Percentiles rank a stretch among this genome's conserved stretches.
Conservation (phyloP, 225 moss, liverwort and hornwort genomes). For the Climacium dendroides region DNA sequence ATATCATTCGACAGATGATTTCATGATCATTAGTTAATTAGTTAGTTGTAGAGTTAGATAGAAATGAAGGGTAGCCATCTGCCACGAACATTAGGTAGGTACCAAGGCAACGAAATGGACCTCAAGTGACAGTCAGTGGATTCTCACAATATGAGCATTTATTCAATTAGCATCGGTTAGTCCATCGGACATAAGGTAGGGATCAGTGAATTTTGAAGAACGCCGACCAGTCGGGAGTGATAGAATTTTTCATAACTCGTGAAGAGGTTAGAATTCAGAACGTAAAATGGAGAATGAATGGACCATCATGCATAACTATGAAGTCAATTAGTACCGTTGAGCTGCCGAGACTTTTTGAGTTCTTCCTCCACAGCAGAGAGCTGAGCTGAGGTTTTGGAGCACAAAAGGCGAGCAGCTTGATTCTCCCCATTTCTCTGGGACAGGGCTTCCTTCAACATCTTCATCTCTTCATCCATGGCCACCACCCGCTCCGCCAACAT, state of each 20-base stretch:
- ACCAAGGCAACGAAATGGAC: not conserved
- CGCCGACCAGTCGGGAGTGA: not conserved
- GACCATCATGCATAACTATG: not conserved
- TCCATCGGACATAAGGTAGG: not conserved
- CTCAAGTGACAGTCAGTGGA: not conserved
- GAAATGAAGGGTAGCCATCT: not conserved
- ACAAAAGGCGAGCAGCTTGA: constrained; percentile 33
- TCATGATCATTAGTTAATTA: not conserved
- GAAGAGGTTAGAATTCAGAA: not conserved
- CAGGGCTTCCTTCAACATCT: constrained; percentile 47
- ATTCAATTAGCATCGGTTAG: not conserved
- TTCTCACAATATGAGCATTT: not conserved
- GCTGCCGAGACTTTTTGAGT: constrained; percentile 19
- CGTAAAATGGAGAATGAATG: not conserved
- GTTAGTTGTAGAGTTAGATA: not conserved
- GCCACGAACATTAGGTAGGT: not conserved
- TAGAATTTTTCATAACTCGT: not conserved
- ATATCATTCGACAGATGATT: no score
- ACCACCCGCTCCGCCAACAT: constrained; percentile 46
- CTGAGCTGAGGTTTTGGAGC: constrained; percentile 34
- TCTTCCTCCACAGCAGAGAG: constrained; percentile 41
- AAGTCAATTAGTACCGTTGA: not conserved
- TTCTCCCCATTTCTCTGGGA: constrained; percentile 41
- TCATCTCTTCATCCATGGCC: constrained; percentile 49
- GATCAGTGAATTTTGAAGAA: not conserved